These are phyloP conservation scores for Colletotrichum sidae DNA, from an alignment of 2,329 filamentous ascomycete species.

Conservation along the genomic window DNA sequence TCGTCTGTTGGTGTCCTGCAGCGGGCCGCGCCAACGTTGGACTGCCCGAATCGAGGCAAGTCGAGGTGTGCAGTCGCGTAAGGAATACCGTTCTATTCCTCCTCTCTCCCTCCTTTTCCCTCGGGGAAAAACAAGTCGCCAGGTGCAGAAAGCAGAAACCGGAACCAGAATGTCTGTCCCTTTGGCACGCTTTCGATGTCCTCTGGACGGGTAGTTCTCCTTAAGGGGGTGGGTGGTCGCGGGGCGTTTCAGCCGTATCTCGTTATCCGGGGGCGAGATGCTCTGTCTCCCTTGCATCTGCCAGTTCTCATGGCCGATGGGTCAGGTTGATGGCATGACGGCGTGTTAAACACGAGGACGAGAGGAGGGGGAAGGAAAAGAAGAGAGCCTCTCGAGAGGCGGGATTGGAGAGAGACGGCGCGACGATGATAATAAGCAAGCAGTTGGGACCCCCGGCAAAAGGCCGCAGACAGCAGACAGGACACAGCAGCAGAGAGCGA, in stretches of 20 bases:
- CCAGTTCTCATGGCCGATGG: slow-evolving; percentile 36
- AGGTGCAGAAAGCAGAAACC: neutral
- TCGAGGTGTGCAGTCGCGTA: neutral
- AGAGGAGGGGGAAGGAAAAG: slow-evolving; percentile 22
- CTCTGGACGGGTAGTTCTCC: neutral
- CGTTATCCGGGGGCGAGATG: slow-evolving; percentile 30
- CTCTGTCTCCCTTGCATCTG: slow-evolving; percentile 38
- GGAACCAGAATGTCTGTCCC: slow-evolving; percentile 1
- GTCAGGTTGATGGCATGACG: slow-evolving; percentile 42
- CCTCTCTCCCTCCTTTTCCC: slow-evolving; percentile 4
- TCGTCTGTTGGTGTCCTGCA: slow-evolving; percentile 32
- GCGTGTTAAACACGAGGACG: slow-evolving; percentile 32
- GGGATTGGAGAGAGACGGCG: slow-evolving; percentile 28
- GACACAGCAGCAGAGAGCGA: neutral
- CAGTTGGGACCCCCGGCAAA: slow-evolving; percentile 23
- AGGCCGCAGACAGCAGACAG: slow-evolving; percentile 11
- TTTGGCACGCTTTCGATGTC: neutral
- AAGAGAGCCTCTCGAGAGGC: neutral
- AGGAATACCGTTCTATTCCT: neutral
- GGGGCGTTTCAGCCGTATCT: slow-evolving; percentile 33
- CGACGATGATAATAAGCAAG: slow-evolving; percentile 34
- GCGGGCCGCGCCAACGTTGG: slow-evolving; percentile 19
- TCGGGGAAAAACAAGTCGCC: neutral
- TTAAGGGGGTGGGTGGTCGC: too few relatives aligned
- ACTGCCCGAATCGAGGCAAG: neutral